These are phyloP conservation scores for Trypanosoma melophagium DNA, from an alignment of 208 protist species.

Conservation along the genomic window DNA sequence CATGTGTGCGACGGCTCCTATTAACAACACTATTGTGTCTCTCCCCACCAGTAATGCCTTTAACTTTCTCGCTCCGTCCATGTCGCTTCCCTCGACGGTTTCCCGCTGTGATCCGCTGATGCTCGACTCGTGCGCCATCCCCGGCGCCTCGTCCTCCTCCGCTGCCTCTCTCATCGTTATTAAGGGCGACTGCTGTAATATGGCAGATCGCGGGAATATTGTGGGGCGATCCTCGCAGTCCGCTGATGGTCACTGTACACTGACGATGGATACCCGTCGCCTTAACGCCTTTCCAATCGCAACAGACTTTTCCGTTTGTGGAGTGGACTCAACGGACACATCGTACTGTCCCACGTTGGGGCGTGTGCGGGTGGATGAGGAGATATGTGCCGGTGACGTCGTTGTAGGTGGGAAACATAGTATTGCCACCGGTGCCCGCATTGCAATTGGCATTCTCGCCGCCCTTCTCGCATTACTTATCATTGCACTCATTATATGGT, in stretches of 20 bases:
- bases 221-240: slow-evolving; percentile 29
- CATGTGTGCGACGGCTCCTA: slow-evolving; percentile 49
- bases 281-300: slow-evolving; percentile 28
- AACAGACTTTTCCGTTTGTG: slow-evolving; percentile 52
- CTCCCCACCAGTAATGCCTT: slow-evolving; percentile 31
- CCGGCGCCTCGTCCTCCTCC: slow-evolving; percentile 24
- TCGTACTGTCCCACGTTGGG: slow-evolving; percentile 54
- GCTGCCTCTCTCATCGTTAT: slow-evolving; percentile 38
- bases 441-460: too few relatives aligned
- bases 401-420: too few relatives aligned
- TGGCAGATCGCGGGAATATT: slow-evolving; percentile 26
- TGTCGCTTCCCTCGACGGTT: slow-evolving; percentile 35
- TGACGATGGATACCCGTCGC: slow-evolving; percentile 29
- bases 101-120: slow-evolving; percentile 30
- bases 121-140: slow-evolving; percentile 36
- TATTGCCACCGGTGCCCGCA: too few relatives aligned
- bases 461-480: too few relatives aligned
- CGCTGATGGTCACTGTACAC: slow-evolving; percentile 33
- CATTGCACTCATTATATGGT: too few relatives aligned
- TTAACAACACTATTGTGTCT: slow-evolving; percentile 45
- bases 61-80: slow-evolving; percentile 27
- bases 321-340: slow-evolving; percentile 42
- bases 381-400: slow-evolving; percentile 25
- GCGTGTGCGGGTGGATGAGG: slow-evolving; percentile 27
- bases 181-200: slow-evolving; percentile 56